Base-by-base conservation (phyloP, 768 basidiomycete species). In the Tulasnella sp. region DNA sequence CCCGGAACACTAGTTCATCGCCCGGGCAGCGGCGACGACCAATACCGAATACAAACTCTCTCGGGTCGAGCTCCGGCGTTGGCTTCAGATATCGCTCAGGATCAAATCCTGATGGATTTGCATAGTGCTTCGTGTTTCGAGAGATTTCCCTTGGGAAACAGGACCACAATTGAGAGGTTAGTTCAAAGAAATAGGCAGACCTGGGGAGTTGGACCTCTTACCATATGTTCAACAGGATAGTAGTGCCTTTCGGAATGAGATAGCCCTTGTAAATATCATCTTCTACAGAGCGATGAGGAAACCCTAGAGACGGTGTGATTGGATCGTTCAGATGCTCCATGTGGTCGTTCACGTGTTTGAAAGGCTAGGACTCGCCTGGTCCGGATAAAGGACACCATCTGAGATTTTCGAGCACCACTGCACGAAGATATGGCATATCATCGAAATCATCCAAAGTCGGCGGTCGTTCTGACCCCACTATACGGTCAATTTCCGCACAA, bases 401-500 rank as follows among this genome's bases (percentile, higher is more conserved):
- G n/a, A 82, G 75, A 4, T 78, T 78, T 78, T 87, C 86, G 77
- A 83, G 84, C 52, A 84, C 77, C 3, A 86, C 68, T 4, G 85
- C 85, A 6, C 76, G 77, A 31, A 85, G 77, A 71, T 85, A 86
- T 0, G 84, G 84, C 25, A 87, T 74, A 0, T 78, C 72, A 6
- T 80, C 77, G 1, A 79, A 78, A 71, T 86, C 85, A 1, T 81
- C 82, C 15, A 83, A 72, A 0, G 78, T 82, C 1, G 85, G 84
- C 6, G 86, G 79, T 0, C 84, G 81, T 25, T 80, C 79, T 3
- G 29, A 36, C 12, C 83, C 84, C 11, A 83, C 68, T 9, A 85
- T 79, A 1, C 71, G 52, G 40, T 86, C 85, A 12, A 87, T 80
- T 67, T 86, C 86, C 8, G 77, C 78, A 70, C 86, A 85, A 1